These are phyloP conservation scores for Ambrosia hybrid DNA, from an alignment of 140 eudicot genomes.

Conservation along the genomic window DNA sequence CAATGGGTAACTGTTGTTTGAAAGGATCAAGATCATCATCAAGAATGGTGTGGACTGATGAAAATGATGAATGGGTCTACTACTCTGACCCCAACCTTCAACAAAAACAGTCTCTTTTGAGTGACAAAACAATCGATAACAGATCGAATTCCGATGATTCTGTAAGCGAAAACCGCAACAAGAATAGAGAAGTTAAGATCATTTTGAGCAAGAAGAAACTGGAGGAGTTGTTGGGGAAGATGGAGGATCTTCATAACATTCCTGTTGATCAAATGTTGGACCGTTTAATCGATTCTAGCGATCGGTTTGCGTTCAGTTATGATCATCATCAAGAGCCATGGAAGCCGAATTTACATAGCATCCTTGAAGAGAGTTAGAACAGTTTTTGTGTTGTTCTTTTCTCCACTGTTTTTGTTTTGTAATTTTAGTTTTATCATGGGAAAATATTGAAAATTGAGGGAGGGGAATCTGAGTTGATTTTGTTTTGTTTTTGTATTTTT, in stretches of 20 bases:
- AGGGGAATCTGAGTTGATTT: too few relatives aligned
- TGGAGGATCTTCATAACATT: conserved; percentile 33
- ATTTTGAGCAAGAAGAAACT: conserved; percentile 35
- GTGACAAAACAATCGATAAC: conserved; percentile 2
- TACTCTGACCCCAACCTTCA: conserved; percentile 33
- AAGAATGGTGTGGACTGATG: conserved; percentile 31
- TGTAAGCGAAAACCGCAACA: not conserved
- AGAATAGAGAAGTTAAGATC: conserved; percentile 36
- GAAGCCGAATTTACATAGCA: conserved; percentile 35
- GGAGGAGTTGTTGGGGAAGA: conserved; percentile 25
- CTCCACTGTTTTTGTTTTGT: too few relatives aligned
- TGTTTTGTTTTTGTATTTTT: too few relatives aligned
- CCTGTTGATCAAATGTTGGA: conserved; percentile 33
- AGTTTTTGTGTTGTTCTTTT: too few relatives aligned
- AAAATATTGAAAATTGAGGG: too few relatives aligned
- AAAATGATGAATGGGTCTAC: conserved; percentile 37
- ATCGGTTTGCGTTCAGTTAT: not conserved
- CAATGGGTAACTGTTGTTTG: conserved; percentile 37
- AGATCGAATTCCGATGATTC: not conserved
- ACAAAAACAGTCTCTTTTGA: conserved; percentile 17
- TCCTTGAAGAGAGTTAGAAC: conserved; percentile 30
- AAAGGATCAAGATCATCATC: conserved; percentile 34
- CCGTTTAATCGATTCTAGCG: conserved; percentile 27
- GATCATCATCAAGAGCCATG: conserved; percentile 17
- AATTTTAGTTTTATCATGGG: too few relatives aligned